phyloP scores from a whole-genome alignment of 2,329 filamentous ascomycete genomes.

The Alternaria arbusti region DNA sequence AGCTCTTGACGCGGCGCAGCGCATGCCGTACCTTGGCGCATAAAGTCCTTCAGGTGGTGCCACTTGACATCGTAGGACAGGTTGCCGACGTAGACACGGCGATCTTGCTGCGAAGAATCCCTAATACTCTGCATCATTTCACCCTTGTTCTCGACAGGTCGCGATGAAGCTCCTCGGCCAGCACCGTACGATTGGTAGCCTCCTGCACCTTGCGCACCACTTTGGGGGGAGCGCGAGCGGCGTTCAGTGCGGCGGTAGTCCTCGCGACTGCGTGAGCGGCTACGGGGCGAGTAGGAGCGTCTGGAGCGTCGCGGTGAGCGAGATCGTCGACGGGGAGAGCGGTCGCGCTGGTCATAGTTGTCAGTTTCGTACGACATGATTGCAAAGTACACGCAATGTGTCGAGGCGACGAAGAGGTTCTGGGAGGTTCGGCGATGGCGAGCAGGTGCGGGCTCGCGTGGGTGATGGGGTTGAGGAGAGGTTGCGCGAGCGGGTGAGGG shows the following conservation, averaged over 20 bases:
- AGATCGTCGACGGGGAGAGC: conserved; percentile 72
- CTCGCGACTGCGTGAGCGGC: conserved; percentile 79
- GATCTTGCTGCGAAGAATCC: conserved; percentile 96
- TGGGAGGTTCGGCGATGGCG: conserved; percentile 18
- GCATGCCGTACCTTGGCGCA: conserved; percentile 87
- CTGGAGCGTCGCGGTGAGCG: conserved; percentile 58
- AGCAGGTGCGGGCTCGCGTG: conserved; percentile 24
- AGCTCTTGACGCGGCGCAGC: conserved; percentile 19
- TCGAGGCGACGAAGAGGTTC: conserved; percentile 13
- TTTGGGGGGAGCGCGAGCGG: conserved; percentile 83
- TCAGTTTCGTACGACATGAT: conserved; percentile 49
- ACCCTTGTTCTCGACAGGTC: conserved; percentile 87
- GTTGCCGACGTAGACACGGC: conserved; percentile 98
- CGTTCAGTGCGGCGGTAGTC: conserved; percentile 55
- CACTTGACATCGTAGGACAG: conserved; percentile 99
- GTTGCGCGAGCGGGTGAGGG: conserved; percentile 30
- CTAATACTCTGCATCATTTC: conserved; percentile 95
- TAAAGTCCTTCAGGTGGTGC: conserved; percentile 99
- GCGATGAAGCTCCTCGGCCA: conserved; percentile 59
- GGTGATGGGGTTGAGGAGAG: conserved; percentile 34
- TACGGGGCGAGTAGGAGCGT: conserved; percentile 68
- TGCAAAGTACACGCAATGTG: conserved; percentile 14
- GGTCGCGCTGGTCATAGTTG: conserved; percentile 52
- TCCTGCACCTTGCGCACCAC: conserved; percentile 71
- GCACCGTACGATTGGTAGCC: conserved; percentile 65